These are phyloP conservation scores for Trichomonas vaginalis DNA, from an alignment of 208 protist species.

Conservation along the genomic window DNA sequence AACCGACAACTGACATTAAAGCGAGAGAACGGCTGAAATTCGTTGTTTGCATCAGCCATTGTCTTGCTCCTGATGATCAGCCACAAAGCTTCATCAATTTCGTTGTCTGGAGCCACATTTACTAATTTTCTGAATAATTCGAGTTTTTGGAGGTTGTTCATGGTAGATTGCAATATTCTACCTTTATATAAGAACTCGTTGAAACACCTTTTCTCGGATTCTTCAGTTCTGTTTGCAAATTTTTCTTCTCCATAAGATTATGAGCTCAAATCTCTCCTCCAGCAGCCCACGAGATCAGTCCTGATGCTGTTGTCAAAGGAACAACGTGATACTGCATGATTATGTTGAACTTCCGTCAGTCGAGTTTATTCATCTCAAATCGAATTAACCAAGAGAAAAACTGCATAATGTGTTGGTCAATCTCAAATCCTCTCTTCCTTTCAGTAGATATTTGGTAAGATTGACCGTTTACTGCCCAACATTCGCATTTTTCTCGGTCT, in stretches of 20 bases:
- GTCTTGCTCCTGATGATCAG: not conserved
- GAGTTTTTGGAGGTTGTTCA: not conserved
- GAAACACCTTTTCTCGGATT: not conserved
- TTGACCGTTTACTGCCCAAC: not conserved
- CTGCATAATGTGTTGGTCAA: constrained; percentile 18
- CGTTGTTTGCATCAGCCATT: not conserved
- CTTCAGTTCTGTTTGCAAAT: not conserved
- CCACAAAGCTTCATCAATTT: not conserved
- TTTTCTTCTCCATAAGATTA: not conserved
- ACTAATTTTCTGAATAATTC: not conserved
- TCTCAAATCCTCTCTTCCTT: constrained; percentile 14
- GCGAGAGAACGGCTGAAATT: not conserved
- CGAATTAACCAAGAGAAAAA: not conserved
- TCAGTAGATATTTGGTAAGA: not conserved
- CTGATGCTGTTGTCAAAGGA: not conserved
- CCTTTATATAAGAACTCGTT: not conserved
- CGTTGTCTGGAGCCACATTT: not conserved
- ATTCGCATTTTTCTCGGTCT: not conserved
- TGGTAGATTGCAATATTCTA: no score
- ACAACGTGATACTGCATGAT: not conserved
- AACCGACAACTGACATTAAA: not conserved
- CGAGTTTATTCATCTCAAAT: not conserved
- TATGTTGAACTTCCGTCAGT: not conserved
- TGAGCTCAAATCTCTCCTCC: not conserved
- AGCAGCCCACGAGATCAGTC: not conserved